phyloP scores from a whole-genome alignment of 1,284 basidiomycete genomes.

The Pseudomicrostroma phylloplanum region DNA sequence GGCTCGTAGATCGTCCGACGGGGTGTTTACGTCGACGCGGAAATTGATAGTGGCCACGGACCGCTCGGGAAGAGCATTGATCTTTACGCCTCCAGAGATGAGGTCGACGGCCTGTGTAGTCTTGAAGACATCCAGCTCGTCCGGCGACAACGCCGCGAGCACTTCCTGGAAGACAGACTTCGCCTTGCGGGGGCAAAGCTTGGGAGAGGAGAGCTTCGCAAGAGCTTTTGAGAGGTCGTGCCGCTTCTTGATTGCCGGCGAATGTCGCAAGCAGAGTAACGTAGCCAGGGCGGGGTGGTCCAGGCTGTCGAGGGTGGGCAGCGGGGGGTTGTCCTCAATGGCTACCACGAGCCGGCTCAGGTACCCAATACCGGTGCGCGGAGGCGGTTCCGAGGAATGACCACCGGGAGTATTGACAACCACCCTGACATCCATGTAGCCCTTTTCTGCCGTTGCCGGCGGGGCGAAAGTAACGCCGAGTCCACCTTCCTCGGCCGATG shows the following conservation, averaged over 20 bases:
- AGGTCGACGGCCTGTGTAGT: slow-evolving; percentile 69
- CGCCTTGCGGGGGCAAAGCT: neutral
- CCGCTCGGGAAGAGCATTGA: slow-evolving; percentile 61
- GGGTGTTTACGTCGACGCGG: slow-evolving; percentile 58
- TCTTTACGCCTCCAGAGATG: slow-evolving; percentile 64
- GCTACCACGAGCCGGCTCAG: slow-evolving; percentile 58
- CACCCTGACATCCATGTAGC: slow-evolving; percentile 49
- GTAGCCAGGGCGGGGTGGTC: slow-evolving; percentile 52
- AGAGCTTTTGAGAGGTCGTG: neutral
- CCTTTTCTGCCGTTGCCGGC: slow-evolving; percentile 12
- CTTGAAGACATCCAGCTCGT: slow-evolving; percentile 51
- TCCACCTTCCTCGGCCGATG: neutral
- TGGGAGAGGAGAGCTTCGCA: neutral
- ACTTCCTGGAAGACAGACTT: neutral
- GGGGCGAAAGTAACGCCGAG: slow-evolving; percentile 8
- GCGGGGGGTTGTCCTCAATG: slow-evolving; percentile 58
- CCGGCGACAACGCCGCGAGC: neutral
- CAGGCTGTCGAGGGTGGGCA: slow-evolving; percentile 44
- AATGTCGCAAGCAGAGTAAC: slow-evolving; percentile 57
- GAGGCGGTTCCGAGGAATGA: slow-evolving; percentile 62
- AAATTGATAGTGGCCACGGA: slow-evolving; percentile 60
- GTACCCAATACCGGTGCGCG: slow-evolving; percentile 61
- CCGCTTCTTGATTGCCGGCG: slow-evolving; percentile 53
- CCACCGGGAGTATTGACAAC: slow-evolving; percentile 57
- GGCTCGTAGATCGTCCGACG: slow-evolving; percentile 54